Base-by-base conservation (phyloP, 2,329 filamentous ascomycete genomes). In the Cercospora sojina region DNA sequence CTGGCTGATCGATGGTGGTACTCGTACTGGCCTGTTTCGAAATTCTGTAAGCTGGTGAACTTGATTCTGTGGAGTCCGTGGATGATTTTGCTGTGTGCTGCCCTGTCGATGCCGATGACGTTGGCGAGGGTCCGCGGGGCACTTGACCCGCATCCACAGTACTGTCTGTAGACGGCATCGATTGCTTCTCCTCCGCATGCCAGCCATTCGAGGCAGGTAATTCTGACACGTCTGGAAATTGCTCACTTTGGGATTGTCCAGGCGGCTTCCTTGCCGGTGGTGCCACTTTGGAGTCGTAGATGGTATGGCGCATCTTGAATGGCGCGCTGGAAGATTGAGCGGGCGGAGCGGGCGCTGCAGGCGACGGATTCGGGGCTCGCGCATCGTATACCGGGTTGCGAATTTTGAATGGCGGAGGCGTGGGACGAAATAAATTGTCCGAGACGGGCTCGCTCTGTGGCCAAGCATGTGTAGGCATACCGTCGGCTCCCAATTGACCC, bases 301-400 rank as follows among this genome's bases (percentile, higher is more conserved):
- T 64, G 20, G 69, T 68, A 65, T 73, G 70, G 59, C 73, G 67
- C 65, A 75, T 68, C 58, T 72, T 72, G 70, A 75, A 75, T 0
- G 73, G 73, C 49, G 66, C 67, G 27, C 70, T 63, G n/a, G 64
- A 60, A 43, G 58, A 59, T 49, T 64, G 61, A 18, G 27, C 47
- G 20, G 59, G 56, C 35, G 61, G 58, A 31, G 51, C 59, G 10
- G 67, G 38, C 23, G 62, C 38, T 9, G 59, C 64, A 25, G 64
- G 49, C 13, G 53, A 55, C 12, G 66, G 41, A 10, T 23, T 55
- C 35, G 64, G 51, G 29, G 58, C 68, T 43, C 73, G 62, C 43
- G 71, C 43, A 64, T 74, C 72, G 58, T 67, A 69, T 10, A 74
- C 73, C 20, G 72, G 73, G 55, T 75, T 75, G 27, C 73, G 68